Conservation (phyloP, 257 asterid genomes). For the Nicotiana obtusifolia region DNA sequence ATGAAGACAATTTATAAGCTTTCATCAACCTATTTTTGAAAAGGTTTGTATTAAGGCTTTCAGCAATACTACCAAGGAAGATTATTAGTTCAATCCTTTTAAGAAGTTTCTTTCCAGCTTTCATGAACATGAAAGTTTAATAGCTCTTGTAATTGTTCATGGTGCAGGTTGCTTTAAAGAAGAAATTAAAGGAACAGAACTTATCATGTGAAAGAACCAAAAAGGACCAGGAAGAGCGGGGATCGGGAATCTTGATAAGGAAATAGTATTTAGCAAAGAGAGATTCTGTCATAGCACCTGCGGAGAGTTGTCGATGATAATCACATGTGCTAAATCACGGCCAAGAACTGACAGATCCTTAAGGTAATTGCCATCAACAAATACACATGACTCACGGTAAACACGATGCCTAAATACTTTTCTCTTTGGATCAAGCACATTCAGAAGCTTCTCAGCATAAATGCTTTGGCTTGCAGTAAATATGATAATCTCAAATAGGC, state of each 20-base stretch:
- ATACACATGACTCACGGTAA: conserved; percentile 87
- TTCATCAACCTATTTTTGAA: not conserved
- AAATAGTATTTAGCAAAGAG: not conserved
- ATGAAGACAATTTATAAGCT: not conserved
- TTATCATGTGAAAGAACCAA: not conserved
- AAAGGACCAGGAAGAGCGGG: not conserved
- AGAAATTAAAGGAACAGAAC: not conserved
- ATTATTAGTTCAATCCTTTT: not conserved
- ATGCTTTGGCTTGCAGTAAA: conserved; percentile 99
- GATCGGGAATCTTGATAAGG: not conserved
- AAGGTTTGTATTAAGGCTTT: not conserved
- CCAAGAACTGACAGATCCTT: conserved; percentile 97
- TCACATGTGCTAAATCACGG: conserved; percentile 81
- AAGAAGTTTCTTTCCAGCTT: conserved; percentile 4
- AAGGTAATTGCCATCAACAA: conserved; percentile 86
- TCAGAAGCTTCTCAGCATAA: conserved; percentile 84
- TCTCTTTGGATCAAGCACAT: conserved; percentile 86
- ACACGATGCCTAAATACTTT: conserved; percentile 92
- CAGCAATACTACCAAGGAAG: not conserved
- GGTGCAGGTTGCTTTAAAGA: not conserved
- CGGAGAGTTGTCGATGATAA: conserved; percentile 92
- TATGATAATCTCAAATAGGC: conserved; percentile 75
- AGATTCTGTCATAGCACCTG: conserved; percentile 52
- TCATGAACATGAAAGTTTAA: not conserved
- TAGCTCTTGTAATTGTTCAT: not conserved